Base-by-base conservation (phyloP, 2,329 filamentous ascomycete species). In the Beauveria bassiana region DNA sequence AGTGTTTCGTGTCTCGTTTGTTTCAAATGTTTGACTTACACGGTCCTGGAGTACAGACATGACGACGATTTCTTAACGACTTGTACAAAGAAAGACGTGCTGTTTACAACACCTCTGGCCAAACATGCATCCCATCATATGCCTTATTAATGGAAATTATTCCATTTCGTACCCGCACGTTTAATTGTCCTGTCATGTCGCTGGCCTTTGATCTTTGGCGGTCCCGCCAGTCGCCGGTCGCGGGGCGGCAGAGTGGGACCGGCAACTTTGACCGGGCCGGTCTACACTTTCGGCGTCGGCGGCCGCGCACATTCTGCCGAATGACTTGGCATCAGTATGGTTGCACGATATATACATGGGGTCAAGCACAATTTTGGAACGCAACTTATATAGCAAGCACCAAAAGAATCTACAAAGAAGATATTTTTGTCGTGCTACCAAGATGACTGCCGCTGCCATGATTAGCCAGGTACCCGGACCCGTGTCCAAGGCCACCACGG, bases 401-500 rank as follows among this genome's bases (percentile, higher is more conserved):
- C 26, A 34, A 40, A 18, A 18, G 31, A 14, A 2, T 38, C 22
- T 20, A 10, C 26, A 50, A 18, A 46, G 10, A 45, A 46, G 43
- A 47, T 22, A 47, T 18, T 16, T 24, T 24, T 24, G 42, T 56
- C 24, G n/a, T 40, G 28, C 42, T n/a, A 8, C 20, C 12, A 28
- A 59, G 28, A 59, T 59, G 57, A 59, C 57, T 61, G 65, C 65
- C 62, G 75, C 73, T 57, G 73, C 74, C 70, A 71, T 76, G 51
- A 59, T 59, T 24, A 49, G 14, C 38, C 57, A 59, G 26, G 49
- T 59, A n/a, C 75, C 75, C 62, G 75, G 75, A 47, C 75, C 75
- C 34, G 64, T 72, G 65, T 75, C 74, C 64, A 73, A 72, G 71
- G 73, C 73, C 61, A 70, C 70, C 62, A 66, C 71, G 56, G 71